Evolutionary conservation across 2,329 filamentous ascomycete species (phyloP), one percentile per base, ranked within the genome.

Genomic region (Diaporthe eres): DNA sequence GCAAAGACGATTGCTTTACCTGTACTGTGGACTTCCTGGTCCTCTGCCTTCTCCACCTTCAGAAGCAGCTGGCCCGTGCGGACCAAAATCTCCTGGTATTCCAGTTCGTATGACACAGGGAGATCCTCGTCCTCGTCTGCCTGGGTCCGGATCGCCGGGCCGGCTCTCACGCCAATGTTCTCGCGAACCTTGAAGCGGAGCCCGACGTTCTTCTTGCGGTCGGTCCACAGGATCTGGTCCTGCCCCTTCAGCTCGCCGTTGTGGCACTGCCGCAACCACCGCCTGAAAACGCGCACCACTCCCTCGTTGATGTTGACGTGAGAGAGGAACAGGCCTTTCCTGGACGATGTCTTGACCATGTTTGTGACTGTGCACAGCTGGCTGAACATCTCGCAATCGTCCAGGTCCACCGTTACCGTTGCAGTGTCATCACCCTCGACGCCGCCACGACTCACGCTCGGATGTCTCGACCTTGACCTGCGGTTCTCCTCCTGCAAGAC

Each of bases 11-110:
- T 87, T 72, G 93, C 92, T 84, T 92, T 94, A 83, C 91, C 92
- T 81, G 89, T 88, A 76, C 88, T 85, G 61, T 87, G 87, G 65
- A 89, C 85, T 78, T 93, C 89, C 80, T 94, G 90, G 68, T 88
- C 85, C 74, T 91, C 85, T 1, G 92, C 92, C 80, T 90, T 86
- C 81, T 97, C 94, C 34, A 94, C 85, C 75, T 89, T 91, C 51
- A 93, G 82, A 19, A 94, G 86, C 49, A 95, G 85, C 79, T 89
- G 88, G 67, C 88, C 90, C 4, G 92, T 91, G 67, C 91, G 89
- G 49, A 95, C 87, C 57, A 94, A 84, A 72, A 95, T 84, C 85
- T 95, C 94, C 92, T 89, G 88, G 80, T 94, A 94, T 74, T 94
- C 90, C 39, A 97, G 85, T 58, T 89, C 89, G 81, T 95, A 97